phyloP scores from a whole-genome alignment of 2,329 filamentous ascomycete genomes.

The Aspergillus novofumigatus region DNA sequence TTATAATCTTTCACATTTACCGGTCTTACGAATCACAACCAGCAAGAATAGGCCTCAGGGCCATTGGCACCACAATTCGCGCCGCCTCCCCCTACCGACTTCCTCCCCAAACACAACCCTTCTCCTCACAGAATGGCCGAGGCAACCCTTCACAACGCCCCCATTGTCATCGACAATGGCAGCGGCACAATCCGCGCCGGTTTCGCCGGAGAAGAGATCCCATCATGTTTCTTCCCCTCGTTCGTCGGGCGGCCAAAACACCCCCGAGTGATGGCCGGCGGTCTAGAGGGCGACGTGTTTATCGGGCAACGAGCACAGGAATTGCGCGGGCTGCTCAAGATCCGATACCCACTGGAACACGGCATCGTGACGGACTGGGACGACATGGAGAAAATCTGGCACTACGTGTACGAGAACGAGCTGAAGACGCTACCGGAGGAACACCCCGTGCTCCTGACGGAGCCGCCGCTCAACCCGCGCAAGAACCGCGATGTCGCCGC shows the following conservation, averaged over 20 bases:
- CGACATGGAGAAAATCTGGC: conserved; percentile 99
- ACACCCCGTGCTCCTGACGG: conserved; percentile 94
- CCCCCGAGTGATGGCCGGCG: conserved; percentile 88
- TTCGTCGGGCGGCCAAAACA: conserved; percentile 97
- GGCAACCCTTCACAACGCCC: conserved; percentile 81
- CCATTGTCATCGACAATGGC: conserved; percentile 98
- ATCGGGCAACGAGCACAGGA: conserved; percentile 91
- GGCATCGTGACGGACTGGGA: conserved; percentile 99
- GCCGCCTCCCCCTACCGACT: conserved; percentile 16
- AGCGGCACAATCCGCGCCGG: conserved; percentile 96
- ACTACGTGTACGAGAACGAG: conserved; percentile 93
- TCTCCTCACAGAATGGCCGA: conserved; percentile 53
- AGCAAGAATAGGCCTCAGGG: conserved; percentile 24
- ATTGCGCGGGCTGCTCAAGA: conserved; percentile 87
- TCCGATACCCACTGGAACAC: conserved; percentile 91
- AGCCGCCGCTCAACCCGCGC: conserved; percentile 91
- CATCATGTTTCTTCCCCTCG: conserved; percentile 95
- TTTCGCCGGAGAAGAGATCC: conserved; percentile 91
- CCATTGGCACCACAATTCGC: conserved; percentile 23
- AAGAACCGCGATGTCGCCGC: conserved; percentile 94
- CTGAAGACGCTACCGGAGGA: conserved; percentile 97
- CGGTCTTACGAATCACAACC: conserved; percentile 4
- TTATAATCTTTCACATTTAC: background rate
- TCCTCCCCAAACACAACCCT: conserved; percentile 6
- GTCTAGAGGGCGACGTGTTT: conserved; percentile 93